Evolutionary conservation across 2,329 filamentous ascomycete species (phyloP).

Genomic region (Epichloe gansuensis): DNA sequence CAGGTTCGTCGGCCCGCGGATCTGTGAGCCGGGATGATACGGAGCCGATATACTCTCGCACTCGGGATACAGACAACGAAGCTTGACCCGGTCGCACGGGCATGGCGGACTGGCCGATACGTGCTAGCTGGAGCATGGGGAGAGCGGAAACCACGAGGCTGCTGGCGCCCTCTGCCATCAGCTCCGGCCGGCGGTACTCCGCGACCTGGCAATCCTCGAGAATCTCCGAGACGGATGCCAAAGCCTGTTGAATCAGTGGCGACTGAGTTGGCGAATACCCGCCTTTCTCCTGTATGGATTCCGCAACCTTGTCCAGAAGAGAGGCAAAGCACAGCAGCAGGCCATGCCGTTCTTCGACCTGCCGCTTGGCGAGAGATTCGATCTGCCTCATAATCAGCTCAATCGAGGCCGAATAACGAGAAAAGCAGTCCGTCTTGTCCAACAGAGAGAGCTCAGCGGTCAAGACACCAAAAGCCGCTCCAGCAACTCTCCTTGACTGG

Average conservation of each 20-base stretch:
- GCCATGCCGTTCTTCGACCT: conserved; percentile 59
- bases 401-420: conserved; percentile 21
- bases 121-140: conserved; percentile 31
- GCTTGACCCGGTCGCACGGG: conserved; percentile 12
- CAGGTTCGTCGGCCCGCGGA: background rate
- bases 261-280: conserved; percentile 1
- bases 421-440: conserved; percentile 8
- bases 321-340: conserved; percentile 49
- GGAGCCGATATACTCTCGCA: conserved; percentile 11
- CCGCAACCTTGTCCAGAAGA: conserved; percentile 36
- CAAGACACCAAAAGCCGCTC: conserved; percentile 52
- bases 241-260: conserved; percentile 17
- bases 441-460: conserved; percentile 26
- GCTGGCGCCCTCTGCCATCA: conserved; percentile 49
- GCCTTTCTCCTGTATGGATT: conserved; percentile 13
- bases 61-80: conserved; percentile 12
- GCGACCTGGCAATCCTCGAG: conserved; percentile 28
- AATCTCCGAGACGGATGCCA: conserved; percentile 19
- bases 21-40: conserved; percentile 11
- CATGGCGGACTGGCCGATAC: conserved; percentile 10
- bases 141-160: conserved; percentile 41
- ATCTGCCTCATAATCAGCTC: conserved; percentile 32
- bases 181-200: conserved; percentile 46
- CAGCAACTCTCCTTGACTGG: conserved; percentile 58
- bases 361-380: conserved; percentile 32